Evolutionary conservation across 805 yeast species (phyloP).

Genomic region (Torulaspora microellipsoides): DNA sequence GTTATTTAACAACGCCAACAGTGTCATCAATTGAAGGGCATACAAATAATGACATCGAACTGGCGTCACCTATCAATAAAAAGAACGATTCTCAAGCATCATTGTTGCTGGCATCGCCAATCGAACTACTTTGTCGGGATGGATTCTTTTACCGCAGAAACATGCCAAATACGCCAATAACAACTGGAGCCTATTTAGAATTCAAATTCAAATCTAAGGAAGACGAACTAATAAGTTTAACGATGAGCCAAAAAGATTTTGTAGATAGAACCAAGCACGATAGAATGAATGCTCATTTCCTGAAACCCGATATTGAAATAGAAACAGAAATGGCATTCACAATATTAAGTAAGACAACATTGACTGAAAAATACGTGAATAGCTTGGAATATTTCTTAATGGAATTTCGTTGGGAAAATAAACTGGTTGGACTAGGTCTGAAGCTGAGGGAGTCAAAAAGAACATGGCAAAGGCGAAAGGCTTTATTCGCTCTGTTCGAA

Average conservation of each 20-base stretch:
- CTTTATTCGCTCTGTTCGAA: constrained; percentile 34
- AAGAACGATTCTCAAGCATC: constrained; percentile 14
- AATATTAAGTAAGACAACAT: constrained; percentile 26
- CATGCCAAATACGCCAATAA: constrained; percentile 27
- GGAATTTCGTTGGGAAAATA: constrained; percentile 37
- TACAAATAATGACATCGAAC: constrained; percentile 1
- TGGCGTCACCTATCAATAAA: not conserved
- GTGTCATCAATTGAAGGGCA: constrained; percentile 1
- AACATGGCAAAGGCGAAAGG: constrained; percentile 37
- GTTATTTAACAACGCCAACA: not conserved
- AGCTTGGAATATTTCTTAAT: constrained; percentile 34
- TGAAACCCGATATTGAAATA: constrained; percentile 26
- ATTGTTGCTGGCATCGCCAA: constrained; percentile 25
- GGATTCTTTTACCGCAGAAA: constrained; percentile 32
- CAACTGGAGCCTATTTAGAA: constrained; percentile 31
- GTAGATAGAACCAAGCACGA: constrained; percentile 23
- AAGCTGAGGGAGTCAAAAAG: constrained; percentile 34
- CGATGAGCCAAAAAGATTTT: constrained; percentile 19
- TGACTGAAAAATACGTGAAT: constrained; percentile 35
- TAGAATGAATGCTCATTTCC: constrained; percentile 29
- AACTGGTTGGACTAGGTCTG: constrained; percentile 30
- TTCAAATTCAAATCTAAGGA: constrained; percentile 31
- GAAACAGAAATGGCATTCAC: constrained; percentile 30
- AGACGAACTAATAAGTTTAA: constrained; percentile 24
- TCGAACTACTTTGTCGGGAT: constrained; percentile 30